These are phyloP conservation scores for Didymella pinodella DNA, from an alignment of 2,329 filamentous ascomycete genomes.

Conservation along the genomic window DNA sequence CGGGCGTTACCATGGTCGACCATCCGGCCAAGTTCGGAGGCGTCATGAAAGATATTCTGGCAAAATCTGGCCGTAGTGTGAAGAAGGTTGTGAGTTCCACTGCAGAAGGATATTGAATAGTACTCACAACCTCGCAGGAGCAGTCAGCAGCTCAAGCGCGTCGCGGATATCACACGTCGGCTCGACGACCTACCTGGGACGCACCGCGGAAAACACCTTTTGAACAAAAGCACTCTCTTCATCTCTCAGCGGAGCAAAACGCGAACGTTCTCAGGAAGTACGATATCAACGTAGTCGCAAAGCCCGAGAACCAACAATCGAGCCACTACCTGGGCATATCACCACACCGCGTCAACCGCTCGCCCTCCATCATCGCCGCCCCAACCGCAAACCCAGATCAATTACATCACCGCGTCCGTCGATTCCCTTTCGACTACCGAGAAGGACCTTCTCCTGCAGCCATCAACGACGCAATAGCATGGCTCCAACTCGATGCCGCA, in stretches of 20 bases:
- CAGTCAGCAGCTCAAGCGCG: conserved; percentile 49
- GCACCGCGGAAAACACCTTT: conserved; percentile 1
- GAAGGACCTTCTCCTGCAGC: conserved; percentile 51
- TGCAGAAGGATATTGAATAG: not conserved
- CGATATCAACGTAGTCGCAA: conserved; percentile 58
- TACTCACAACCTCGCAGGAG: conserved; percentile 34
- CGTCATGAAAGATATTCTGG: conserved; percentile 69
- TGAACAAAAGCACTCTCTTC: conserved; percentile 59
- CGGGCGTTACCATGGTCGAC: conserved; percentile 73
- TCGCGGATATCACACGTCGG: conserved; percentile 57
- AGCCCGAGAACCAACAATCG: conserved; percentile 35
- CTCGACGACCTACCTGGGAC: conserved; percentile 25
- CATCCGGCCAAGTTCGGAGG: conserved; percentile 78
- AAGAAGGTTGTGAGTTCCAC: conserved; percentile 47
- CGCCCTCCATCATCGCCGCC: conserved; percentile 70
- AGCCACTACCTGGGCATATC: conserved; percentile 67
- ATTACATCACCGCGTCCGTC: conserved; percentile 56
- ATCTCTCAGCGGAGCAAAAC: conserved; percentile 63
- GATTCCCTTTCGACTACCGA: conserved; percentile 70
- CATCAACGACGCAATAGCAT: conserved; percentile 56
- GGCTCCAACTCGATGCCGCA: conserved; percentile 62
- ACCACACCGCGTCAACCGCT: conserved; percentile 68
- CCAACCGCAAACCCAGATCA: conserved; percentile 56
- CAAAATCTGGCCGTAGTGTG: conserved; percentile 52
- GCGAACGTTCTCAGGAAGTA: conserved; percentile 64